Conservation (phyloP, 1,284 basidiomycete genomes). For the Trichosporon sp. region DNA sequence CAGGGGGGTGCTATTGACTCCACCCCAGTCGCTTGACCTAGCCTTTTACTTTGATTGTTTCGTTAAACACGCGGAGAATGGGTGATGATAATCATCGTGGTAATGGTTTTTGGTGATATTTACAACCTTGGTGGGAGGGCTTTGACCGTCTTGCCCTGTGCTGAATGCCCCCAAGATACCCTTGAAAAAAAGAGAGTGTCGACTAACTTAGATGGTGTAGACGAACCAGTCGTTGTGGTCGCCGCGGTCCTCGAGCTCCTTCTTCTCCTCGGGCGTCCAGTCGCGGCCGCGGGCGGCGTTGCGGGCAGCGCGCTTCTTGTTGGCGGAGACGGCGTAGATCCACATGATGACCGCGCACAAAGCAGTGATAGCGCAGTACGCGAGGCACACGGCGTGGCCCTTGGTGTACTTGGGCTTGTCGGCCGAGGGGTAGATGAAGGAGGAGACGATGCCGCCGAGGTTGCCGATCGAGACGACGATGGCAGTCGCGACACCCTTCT, state of each 20-base stretch:
- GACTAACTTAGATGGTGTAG: constrained; percentile 38
- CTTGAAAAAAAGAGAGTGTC: neutral
- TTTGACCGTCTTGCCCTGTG: neutral
- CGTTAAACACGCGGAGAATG: neutral
- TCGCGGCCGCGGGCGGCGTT: constrained; percentile 38
- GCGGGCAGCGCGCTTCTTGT: constrained; percentile 38
- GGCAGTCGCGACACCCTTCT: constrained; percentile 62
- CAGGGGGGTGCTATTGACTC: neutral
- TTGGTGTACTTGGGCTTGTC: constrained; percentile 39
- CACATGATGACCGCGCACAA: constrained; percentile 36
- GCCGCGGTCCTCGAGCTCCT: constrained; percentile 42
- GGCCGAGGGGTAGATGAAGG: constrained; percentile 57
- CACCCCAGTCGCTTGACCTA: neutral
- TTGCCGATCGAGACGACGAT: constrained; percentile 64
- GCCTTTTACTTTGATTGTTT: neutral
- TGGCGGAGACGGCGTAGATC: constrained; percentile 35
- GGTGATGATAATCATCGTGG: neutral
- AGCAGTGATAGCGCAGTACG: constrained; percentile 38
- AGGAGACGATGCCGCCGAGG: constrained; percentile 61
- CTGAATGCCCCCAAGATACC: too few species aligned
- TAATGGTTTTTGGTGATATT: neutral
- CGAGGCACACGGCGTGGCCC: constrained; percentile 45
- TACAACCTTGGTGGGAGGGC: neutral
- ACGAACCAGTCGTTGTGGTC: constrained; percentile 49
- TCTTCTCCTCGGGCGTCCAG: constrained; percentile 46